Evolutionary conservation across 2,329 filamentous ascomycete species (phyloP).

Genomic region (Aureobasidium melanogenum): DNA sequence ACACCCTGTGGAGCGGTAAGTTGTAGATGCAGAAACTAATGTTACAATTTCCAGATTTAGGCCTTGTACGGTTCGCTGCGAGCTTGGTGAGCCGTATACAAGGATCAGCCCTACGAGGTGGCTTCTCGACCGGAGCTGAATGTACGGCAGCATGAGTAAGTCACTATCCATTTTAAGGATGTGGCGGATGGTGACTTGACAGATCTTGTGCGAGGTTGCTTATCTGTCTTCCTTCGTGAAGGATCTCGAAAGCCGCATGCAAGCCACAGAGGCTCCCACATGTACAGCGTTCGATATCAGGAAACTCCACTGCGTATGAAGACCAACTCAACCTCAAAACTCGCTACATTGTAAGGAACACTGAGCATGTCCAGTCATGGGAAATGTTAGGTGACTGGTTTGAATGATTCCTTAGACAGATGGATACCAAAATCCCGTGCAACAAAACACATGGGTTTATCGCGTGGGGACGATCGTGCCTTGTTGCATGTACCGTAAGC

Average conservation of each 20-base stretch:
- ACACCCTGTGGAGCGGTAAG: background rate
- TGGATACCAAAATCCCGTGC: background rate
- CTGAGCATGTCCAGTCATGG: background rate
- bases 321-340: background rate
- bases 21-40: background rate
- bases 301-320: no score
- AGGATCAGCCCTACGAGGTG: background rate
- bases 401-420: background rate
- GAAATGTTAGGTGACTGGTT: no score
- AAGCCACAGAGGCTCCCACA: background rate
- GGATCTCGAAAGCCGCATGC: background rate
- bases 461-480: background rate
- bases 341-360: background rate
- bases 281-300: background rate
- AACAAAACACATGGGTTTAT: background rate
- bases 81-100: background rate
- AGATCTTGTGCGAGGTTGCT: background rate
- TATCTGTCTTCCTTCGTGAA: background rate
- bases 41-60: background rate
- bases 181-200: background rate
- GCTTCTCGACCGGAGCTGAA: background rate
- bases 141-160: background rate
- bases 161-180: background rate
- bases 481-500: constrained; percentile 4
- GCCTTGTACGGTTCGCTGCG: background rate